Conservation (phyloP, 2,329 filamentous ascomycete genomes). For the Drechmeria coniospora region DNA sequence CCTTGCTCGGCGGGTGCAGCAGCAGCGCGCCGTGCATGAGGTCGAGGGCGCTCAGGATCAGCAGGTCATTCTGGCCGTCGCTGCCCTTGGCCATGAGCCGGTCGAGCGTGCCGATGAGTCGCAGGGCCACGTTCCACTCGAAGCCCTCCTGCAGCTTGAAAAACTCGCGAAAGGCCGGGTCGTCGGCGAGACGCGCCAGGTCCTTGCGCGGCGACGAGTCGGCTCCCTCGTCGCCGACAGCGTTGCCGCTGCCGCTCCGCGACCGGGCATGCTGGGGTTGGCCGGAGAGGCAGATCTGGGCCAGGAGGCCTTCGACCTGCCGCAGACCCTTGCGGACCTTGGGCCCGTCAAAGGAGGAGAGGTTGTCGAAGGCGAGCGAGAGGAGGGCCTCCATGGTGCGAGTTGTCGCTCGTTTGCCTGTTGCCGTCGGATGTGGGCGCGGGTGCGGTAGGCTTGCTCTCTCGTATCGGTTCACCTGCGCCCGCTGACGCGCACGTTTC, state of each 20-base stretch:
- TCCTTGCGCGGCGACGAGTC: slow-evolving; percentile 36
- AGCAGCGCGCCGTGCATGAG: slow-evolving; percentile 78
- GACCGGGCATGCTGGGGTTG: slow-evolving; percentile 8
- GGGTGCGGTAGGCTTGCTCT: neutral
- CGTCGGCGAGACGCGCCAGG: slow-evolving; percentile 55
- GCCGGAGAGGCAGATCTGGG: slow-evolving; percentile 74
- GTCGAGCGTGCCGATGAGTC: slow-evolving; percentile 74
- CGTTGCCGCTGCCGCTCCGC: slow-evolving; percentile 2
- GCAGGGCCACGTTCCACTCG: slow-evolving; percentile 89
- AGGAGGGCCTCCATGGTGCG: slow-evolving; percentile 77
- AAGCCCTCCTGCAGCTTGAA: slow-evolving; percentile 95
- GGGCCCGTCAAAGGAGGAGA: slow-evolving; percentile 76
- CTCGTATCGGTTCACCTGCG: no score
- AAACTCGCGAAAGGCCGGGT: slow-evolving; percentile 88
- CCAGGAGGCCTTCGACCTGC: slow-evolving; percentile 85
- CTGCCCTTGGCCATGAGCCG: slow-evolving; percentile 69
- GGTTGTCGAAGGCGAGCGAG: slow-evolving; percentile 88
- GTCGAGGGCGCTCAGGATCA: slow-evolving; percentile 79
- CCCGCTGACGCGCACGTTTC: no score
- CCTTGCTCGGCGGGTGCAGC: slow-evolving; percentile 78
- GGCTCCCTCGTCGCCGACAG: slow-evolving; percentile 15
- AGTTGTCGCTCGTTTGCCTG: no score
- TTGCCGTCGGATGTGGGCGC: neutral
- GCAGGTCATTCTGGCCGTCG: slow-evolving; percentile 69
- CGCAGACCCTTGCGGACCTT: slow-evolving; percentile 89